These are phyloP conservation scores for Simplicillium aogashimaense DNA, from an alignment of 2,329 filamentous ascomycete species.

Conservation along the genomic window DNA sequence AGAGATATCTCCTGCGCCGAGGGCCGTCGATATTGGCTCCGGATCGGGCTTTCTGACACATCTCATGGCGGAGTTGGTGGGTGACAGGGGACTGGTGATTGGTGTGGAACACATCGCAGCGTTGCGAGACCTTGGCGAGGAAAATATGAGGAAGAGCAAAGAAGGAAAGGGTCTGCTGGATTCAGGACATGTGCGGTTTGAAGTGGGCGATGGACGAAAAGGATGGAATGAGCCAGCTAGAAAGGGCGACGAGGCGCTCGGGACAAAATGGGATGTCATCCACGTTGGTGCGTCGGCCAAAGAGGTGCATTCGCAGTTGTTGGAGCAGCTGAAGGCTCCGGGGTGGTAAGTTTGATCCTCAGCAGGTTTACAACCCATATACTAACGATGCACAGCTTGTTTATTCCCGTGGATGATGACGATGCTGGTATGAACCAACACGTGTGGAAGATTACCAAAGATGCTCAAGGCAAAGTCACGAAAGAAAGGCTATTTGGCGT, in stretches of 20 bases:
- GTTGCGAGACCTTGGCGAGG: slow-evolving; percentile 50
- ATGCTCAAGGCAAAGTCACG: slow-evolving; percentile 48
- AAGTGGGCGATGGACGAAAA: slow-evolving; percentile 63
- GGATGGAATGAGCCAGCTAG: slow-evolving; percentile 42
- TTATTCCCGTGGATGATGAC: slow-evolving; percentile 63
- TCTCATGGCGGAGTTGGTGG: slow-evolving; percentile 71
- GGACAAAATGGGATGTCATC: slow-evolving; percentile 74
- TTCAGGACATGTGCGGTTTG: slow-evolving; percentile 57
- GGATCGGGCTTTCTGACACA: slow-evolving; percentile 82
- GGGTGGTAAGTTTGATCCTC: slow-evolving; percentile 42
- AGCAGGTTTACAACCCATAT: slow-evolving; percentile 9
- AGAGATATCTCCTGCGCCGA: slow-evolving; percentile 21
- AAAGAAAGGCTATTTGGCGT: slow-evolving; percentile 60
- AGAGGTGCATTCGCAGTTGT: slow-evolving; percentile 59
- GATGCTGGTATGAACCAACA: slow-evolving; percentile 41
- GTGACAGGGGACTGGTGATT: slow-evolving; percentile 42
- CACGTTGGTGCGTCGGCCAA: slow-evolving; percentile 85
- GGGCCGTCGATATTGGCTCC: slow-evolving; percentile 65
- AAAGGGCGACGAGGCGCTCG: slow-evolving; percentile 35
- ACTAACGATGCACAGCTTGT: slow-evolving; percentile 40
- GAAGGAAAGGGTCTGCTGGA: slow-evolving; percentile 51
- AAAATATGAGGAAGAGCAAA: slow-evolving; percentile 55
- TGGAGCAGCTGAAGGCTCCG: slow-evolving; percentile 69
- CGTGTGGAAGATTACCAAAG: slow-evolving; percentile 68
- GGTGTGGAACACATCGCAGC: slow-evolving; percentile 65